phyloP scores from a whole-genome alignment of 2,329 filamentous ascomycete species.

The Delphinella strobiligena region DNA sequence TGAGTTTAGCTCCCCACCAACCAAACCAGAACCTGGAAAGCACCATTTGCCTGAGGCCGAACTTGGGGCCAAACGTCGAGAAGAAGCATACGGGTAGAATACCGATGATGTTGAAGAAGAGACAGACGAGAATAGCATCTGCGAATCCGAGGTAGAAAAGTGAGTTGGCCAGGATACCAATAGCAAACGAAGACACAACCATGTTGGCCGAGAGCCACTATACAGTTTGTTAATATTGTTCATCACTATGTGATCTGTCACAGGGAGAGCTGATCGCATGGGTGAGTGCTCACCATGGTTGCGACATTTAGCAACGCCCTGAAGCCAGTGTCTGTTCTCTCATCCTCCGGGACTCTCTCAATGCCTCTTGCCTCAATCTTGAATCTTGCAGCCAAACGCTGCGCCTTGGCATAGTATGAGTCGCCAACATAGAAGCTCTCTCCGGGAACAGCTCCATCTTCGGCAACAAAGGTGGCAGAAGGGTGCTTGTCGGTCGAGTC shows the following conservation, averaged over 20 bases:
- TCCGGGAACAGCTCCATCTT: slow-evolving; percentile 41
- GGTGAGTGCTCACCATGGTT: slow-evolving; percentile 47
- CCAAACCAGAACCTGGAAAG: slow-evolving; percentile 50
- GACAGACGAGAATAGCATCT: slow-evolving; percentile 57
- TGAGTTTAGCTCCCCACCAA: slow-evolving; percentile 55
- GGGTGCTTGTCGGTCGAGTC: slow-evolving; percentile 12
- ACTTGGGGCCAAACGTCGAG: slow-evolving; percentile 61
- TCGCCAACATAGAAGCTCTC: slow-evolving; percentile 48
- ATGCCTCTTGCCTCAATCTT: slow-evolving; percentile 65
- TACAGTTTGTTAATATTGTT: slow-evolving; percentile 7
- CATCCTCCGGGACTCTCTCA: slow-evolving; percentile 59
- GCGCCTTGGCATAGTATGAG: slow-evolving; percentile 44
- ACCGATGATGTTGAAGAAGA: slow-evolving; percentile 68
- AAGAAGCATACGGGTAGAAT: slow-evolving; percentile 63
- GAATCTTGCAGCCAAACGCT: slow-evolving; percentile 51
- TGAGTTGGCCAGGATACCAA: slow-evolving; percentile 58
- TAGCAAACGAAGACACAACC: slow-evolving; percentile 64
- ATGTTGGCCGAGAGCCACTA: slow-evolving; percentile 70
- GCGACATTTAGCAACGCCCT: slow-evolving; percentile 49
- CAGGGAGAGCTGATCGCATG: background rate
- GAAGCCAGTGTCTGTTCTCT: slow-evolving; percentile 50
- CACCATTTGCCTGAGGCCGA: slow-evolving; percentile 54
- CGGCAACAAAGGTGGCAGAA: slow-evolving; percentile 16
- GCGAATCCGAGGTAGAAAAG: slow-evolving; percentile 60
- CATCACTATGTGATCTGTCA: slow-evolving; percentile 5